Percentiles rank a stretch among this genome's conserved stretches.
phyloP scores from a whole-genome alignment of 2,329 filamentous ascomycete genomes.

The Teratosphaeria zuluensis region DNA sequence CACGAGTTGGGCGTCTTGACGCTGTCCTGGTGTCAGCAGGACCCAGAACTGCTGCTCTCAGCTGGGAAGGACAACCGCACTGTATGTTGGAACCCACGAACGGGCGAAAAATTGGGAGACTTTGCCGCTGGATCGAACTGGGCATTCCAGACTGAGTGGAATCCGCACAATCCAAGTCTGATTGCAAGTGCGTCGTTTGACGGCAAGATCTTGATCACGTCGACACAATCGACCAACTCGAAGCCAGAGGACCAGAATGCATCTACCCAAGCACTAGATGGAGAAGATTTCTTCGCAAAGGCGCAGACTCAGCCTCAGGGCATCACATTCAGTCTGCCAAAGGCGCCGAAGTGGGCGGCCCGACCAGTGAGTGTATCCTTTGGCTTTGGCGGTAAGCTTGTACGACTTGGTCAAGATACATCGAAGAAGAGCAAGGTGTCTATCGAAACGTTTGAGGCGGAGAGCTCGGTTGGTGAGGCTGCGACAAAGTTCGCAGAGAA shows the following conservation, averaged over 20 bases:
- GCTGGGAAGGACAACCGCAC: constrained; percentile 96
- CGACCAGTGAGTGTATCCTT: constrained; percentile 79
- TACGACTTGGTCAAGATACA: constrained; percentile 61
- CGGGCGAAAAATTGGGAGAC: constrained; percentile 76
- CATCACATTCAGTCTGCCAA: constrained; percentile 74
- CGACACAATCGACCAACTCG: constrained; percentile 84
- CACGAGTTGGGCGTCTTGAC: constrained; percentile 92
- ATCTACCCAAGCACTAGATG: constrained; percentile 60
- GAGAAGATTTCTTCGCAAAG: constrained; percentile 92
- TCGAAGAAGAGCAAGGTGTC: constrained; percentile 61
- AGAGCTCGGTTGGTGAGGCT: constrained; percentile 71
- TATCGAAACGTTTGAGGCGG: constrained; percentile 81
- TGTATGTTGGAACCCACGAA: constrained; percentile 92
- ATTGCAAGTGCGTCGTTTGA: constrained; percentile 95
- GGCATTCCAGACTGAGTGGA: constrained; percentile 93
- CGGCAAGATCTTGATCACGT: constrained; percentile 89
- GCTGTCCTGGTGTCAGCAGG: constrained; percentile 88
- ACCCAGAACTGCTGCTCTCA: constrained; percentile 79
- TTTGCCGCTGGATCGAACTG: constrained; percentile 98
- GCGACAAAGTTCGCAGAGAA: constrained; percentile 82
- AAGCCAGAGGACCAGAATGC: constrained; percentile 55
- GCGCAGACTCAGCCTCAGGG: constrained; percentile 86
- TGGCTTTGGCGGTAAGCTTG: constrained; percentile 88
- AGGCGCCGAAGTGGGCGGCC: constrained; percentile 85
- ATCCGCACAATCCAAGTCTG: constrained; percentile 83